phyloP scores from a whole-genome alignment of 768 basidiomycete species.

The Phylloporus rhodoxanthus region DNA sequence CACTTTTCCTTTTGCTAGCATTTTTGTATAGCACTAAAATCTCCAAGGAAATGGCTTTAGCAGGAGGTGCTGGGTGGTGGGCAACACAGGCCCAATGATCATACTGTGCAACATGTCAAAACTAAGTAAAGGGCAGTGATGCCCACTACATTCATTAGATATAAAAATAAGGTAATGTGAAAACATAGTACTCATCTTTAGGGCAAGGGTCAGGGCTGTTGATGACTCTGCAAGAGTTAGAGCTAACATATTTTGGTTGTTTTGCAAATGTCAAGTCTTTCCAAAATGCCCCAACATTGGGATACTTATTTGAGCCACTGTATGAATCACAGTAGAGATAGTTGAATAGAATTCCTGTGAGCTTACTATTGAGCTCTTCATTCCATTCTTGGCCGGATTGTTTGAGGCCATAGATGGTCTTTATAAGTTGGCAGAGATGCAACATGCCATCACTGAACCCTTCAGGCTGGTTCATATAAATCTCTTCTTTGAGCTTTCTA shows the following conservation, averaged over 20 bases:
- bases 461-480: constrained; percentile 30
- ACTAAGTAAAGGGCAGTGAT: too few species aligned
- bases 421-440: constrained; percentile 16
- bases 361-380: constrained; percentile 10
- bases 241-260: too few species aligned
- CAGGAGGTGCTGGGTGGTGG: too few species aligned
- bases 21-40: neutral
- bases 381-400: constrained; percentile 30
- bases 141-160: too few species aligned
- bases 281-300: too few species aligned
- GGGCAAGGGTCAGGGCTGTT: too few species aligned
- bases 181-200: too few species aligned
- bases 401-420: constrained; percentile 28
- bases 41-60: neutral
- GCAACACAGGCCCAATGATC: neutral
- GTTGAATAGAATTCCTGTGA: neutral
- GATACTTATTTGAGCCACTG: too few species aligned
- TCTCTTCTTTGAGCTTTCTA: constrained; percentile 26
- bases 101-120: neutral
- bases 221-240: too few species aligned
- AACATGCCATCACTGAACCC: constrained; percentile 15
- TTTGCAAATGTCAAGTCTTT: too few species aligned
- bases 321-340: too few species aligned
- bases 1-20: neutral
- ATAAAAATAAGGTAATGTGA: too few species aligned